These are phyloP conservation scores for Cyberlindnera meyerae DNA, from an alignment of 805 yeast genomes.

Conservation along the genomic window DNA sequence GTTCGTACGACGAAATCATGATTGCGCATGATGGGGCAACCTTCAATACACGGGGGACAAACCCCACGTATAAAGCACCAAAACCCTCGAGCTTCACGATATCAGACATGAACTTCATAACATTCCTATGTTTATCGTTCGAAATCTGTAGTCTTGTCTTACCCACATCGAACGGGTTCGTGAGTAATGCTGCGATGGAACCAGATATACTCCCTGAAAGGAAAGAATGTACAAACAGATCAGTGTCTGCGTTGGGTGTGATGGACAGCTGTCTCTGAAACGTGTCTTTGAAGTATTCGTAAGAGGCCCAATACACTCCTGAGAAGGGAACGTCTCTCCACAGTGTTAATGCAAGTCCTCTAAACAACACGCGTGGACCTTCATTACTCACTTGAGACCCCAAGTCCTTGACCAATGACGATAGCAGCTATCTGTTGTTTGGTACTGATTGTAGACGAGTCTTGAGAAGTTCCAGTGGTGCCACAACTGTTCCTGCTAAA, in stretches of 20 bases:
- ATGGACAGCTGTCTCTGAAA: slow-evolving; percentile 5
- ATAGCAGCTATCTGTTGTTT: slow-evolving; percentile 32
- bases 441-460: slow-evolving; percentile 92
- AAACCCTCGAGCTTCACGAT: slow-evolving; percentile 73
- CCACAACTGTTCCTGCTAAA: slow-evolving; percentile 75
- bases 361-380: slow-evolving; percentile 68
- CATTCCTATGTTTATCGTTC: slow-evolving; percentile 38
- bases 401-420: slow-evolving; percentile 48
- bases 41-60: slow-evolving; percentile 80
- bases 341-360: slow-evolving; percentile 80
- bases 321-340: slow-evolving; percentile 98
- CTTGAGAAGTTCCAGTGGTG: slow-evolving; percentile 83
- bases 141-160: slow-evolving; percentile 86
- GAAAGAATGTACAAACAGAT: slow-evolving; percentile 59
- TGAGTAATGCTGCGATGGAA: slow-evolving; percentile 72
- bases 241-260: slow-evolving; percentile 25
- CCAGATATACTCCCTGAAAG: slow-evolving; percentile 84
- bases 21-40: slow-evolving; percentile 98
- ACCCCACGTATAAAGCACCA: slow-evolving; percentile 81
- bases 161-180: slow-evolving; percentile 97
- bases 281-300: slow-evolving; percentile 47
- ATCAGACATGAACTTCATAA: slow-evolving; percentile 60
- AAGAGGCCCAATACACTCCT: slow-evolving; percentile 89
- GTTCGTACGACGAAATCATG: slow-evolving; percentile 93
- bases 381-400: slow-evolving; percentile 41